Conservation (phyloP, 495 filamentous ascomycete species). For the Aspergillus wentii region DNA sequence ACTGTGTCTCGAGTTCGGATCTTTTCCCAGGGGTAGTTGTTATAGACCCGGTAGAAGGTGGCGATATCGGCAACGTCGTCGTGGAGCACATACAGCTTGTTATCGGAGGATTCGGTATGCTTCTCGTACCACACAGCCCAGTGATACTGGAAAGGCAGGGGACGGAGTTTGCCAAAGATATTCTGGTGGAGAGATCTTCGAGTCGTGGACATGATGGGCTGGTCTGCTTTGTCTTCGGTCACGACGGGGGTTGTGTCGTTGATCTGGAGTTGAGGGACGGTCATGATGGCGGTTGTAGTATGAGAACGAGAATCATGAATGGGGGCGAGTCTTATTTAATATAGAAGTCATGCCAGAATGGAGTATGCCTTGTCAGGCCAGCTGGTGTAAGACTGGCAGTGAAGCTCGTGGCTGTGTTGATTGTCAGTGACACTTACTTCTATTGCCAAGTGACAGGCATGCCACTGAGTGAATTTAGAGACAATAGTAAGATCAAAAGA, state of each 20-base stretch:
- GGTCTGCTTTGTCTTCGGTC: slow-evolving; percentile 1
- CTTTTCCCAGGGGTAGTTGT: slow-evolving; percentile 75
- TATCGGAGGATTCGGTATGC: slow-evolving; percentile 48
- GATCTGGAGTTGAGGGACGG: slow-evolving; percentile 12
- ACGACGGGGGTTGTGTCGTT: slow-evolving; percentile 9
- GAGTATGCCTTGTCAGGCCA: too few relatives aligned
- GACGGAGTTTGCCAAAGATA: slow-evolving; percentile 43
- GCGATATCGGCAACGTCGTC: slow-evolving; percentile 68
- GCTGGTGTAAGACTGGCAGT: too few relatives aligned
- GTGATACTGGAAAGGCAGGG: slow-evolving; percentile 46
- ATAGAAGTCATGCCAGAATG: too few relatives aligned
- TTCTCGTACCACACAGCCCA: slow-evolving; percentile 59
- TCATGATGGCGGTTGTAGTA: slow-evolving; percentile 8
- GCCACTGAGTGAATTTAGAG: too few relatives aligned
- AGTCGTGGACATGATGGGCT: slow-evolving; percentile 5
- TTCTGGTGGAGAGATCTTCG: slow-evolving; percentile 30
- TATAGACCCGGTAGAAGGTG: slow-evolving; percentile 85
- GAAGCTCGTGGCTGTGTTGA: too few relatives aligned
- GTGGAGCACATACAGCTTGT: slow-evolving; percentile 61
- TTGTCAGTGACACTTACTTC: too few relatives aligned
- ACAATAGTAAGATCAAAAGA: too few relatives aligned
- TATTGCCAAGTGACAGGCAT: too few relatives aligned
- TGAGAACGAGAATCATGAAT: too few relatives aligned
- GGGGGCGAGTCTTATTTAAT: too few relatives aligned
- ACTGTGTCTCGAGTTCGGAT: slow-evolving; percentile 77